phyloP scores from a whole-genome alignment of 306 rosid genomes.

The Mimosa pudica region DNA sequence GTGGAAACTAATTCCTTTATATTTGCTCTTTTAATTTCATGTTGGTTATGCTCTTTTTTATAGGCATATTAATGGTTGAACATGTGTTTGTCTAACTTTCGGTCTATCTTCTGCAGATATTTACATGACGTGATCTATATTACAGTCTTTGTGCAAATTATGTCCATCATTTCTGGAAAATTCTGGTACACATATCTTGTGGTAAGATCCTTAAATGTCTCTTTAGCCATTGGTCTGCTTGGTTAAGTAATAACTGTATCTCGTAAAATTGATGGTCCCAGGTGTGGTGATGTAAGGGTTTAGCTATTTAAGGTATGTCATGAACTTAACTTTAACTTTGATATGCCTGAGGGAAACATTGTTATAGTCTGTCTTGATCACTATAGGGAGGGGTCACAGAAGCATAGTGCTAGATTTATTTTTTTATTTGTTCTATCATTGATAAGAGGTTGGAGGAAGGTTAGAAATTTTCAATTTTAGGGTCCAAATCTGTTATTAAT shows the following conservation, averaged over 20 bases:
- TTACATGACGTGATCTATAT: slow-evolving; percentile 88
- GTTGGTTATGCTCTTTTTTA: not conserved
- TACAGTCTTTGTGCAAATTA: slow-evolving; percentile 90
- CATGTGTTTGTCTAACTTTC: slow-evolving; percentile 19
- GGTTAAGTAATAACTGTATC: not conserved
- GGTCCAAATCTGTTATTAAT: no score
- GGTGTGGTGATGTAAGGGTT: not conserved
- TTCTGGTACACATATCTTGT: slow-evolving; percentile 85
- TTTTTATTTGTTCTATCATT: no score
- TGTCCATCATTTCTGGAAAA: slow-evolving; percentile 88
- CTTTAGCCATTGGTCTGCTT: slow-evolving; percentile 3
- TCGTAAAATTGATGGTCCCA: not conserved
- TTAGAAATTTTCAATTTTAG: no score
- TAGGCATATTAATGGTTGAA: not conserved
- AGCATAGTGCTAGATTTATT: no score
- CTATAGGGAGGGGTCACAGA: no score
- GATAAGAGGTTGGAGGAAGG: no score
- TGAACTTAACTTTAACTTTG: no score
- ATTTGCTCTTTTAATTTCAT: slow-evolving; percentile 18
- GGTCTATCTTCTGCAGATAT: slow-evolving; percentile 59
- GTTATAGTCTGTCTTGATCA: no score
- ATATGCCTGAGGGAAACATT: no score
- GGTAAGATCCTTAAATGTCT: slow-evolving; percentile 56
- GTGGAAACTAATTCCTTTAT: not conserved
- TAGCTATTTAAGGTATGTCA: not conserved